These are phyloP conservation scores for Musa balbisiana DNA, from an alignment of 202 grass and related monocot species.

Conservation along the genomic window DNA sequence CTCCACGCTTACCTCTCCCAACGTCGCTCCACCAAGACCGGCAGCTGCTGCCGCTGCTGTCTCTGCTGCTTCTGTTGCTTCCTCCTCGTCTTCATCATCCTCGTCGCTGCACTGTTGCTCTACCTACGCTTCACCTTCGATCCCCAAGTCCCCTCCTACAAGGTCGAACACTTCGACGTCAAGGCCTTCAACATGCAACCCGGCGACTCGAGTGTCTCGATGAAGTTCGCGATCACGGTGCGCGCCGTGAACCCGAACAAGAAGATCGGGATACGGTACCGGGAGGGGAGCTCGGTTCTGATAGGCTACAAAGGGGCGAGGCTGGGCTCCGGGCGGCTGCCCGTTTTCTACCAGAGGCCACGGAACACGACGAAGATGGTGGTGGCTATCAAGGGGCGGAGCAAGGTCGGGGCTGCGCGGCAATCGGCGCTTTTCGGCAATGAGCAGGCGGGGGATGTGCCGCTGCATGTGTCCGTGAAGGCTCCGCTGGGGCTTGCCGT, in stretches of 20 bases:
- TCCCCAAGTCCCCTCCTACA: slow-evolving; percentile 22
- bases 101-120: slow-evolving; percentile 1
- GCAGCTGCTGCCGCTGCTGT: background rate
- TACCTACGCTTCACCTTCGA: slow-evolving; percentile 16
- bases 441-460: background rate
- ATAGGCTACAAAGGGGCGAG: background rate
- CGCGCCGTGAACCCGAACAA: slow-evolving; percentile 29
- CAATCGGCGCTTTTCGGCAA: slow-evolving; percentile 5
- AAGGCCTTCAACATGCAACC: slow-evolving; percentile 11
- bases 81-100: slow-evolving; percentile 19
- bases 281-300: background rate
- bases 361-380: slow-evolving; percentile 7
- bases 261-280: slow-evolving; percentile 19
- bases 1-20: background rate
- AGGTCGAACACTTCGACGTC: slow-evolving; percentile 12
- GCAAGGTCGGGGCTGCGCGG: background rate
- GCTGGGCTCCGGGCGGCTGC: slow-evolving; percentile 15
- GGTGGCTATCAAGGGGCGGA: slow-evolving; percentile 21
- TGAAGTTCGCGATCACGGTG: slow-evolving; percentile 10
- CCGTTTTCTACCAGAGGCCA: slow-evolving; percentile 18
- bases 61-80: slow-evolving; percentile 7
- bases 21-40: background rate
- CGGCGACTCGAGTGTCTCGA: background rate
- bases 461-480: slow-evolving; percentile 9
- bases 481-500: slow-evolving; percentile 18